phyloP scores from a whole-genome alignment of 345 rosid species.

The Stellera chamaejasme region DNA sequence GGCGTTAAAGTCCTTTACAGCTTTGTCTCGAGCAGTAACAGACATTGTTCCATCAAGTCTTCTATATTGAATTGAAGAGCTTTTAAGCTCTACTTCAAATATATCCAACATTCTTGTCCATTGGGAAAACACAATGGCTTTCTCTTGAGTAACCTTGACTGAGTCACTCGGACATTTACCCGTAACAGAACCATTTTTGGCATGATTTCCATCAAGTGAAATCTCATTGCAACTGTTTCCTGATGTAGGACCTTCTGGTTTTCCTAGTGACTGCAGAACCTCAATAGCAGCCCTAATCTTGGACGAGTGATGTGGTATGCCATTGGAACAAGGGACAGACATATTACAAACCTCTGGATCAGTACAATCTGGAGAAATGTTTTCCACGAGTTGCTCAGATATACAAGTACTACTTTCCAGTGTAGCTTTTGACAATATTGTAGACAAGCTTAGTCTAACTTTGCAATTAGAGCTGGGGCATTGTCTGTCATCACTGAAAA shows the following conservation, averaged over 20 bases:
- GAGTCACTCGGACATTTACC: conserved; percentile 20
- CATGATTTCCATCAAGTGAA: conserved; percentile 15
- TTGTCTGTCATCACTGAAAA: conserved; percentile 60
- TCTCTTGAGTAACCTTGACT: conserved; percentile 45
- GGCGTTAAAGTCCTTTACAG: conserved; percentile 89
- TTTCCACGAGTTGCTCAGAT: conserved; percentile 27
- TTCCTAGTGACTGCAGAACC: conserved; percentile 61
- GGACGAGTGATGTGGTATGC: conserved; percentile 45
- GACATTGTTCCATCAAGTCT: conserved; percentile 99
- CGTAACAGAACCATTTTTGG: conserved; percentile 13
- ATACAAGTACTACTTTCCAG: conserved; percentile 30
- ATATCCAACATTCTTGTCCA: conserved; percentile 96
- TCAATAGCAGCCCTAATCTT: conserved; percentile 87
- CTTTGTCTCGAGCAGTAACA: conserved; percentile 86
- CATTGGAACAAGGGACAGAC: conserved; percentile 20
- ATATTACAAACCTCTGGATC: conserved; percentile 28
- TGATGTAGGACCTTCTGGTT: conserved; percentile 24
- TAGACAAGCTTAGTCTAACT: conserved; percentile 37
- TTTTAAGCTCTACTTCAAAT: conserved; percentile 69
- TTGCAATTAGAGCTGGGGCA: conserved; percentile 69
- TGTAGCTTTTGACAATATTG: conserved; percentile 46
- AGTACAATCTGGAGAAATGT: conserved; percentile 19
- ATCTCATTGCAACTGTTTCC: conserved; percentile 12
- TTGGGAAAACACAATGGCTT: conserved; percentile 92
- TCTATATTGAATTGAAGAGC: conserved; percentile 68